Conservation (phyloP, 768 basidiomycete genomes). For the Auricularia heimuer region DNA sequence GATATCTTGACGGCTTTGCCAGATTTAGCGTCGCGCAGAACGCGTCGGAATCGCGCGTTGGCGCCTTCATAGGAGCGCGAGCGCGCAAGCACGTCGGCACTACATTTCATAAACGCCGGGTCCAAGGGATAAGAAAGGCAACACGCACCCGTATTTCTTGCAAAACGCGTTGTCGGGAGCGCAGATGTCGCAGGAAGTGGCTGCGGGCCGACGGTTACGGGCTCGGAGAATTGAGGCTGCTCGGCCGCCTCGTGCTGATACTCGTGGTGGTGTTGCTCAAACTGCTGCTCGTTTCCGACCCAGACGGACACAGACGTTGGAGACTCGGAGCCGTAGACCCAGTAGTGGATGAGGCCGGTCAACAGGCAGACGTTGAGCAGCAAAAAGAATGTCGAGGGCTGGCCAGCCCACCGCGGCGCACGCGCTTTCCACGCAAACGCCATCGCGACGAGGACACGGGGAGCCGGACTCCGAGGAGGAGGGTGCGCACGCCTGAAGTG, state of each 20-base stretch:
- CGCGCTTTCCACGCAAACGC: background rate
- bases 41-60: conserved; percentile 9
- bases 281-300: background rate
- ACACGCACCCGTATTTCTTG: background rate
- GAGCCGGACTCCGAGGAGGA: background rate
- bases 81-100: conserved; percentile 8
- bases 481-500: too few species aligned
- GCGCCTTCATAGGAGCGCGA: conserved; percentile 10
- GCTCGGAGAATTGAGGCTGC: background rate
- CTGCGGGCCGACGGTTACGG: background rate
- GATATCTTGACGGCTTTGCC: background rate
- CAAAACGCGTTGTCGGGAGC: background rate
- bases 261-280: background rate
- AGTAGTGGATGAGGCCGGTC: background rate
- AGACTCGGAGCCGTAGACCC: background rate
- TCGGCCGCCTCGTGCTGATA: too few species aligned
- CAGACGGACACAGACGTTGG: background rate
- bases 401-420: background rate
- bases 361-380: background rate
- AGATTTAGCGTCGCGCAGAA: background rate
- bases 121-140: background rate
- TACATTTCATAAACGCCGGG: background rate
- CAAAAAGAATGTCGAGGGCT: background rate
- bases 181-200: background rate
- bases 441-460: background rate